Base-by-base conservation (phyloP, 2,329 filamentous ascomycete species). In the Thielaviopsis punctulata region DNA sequence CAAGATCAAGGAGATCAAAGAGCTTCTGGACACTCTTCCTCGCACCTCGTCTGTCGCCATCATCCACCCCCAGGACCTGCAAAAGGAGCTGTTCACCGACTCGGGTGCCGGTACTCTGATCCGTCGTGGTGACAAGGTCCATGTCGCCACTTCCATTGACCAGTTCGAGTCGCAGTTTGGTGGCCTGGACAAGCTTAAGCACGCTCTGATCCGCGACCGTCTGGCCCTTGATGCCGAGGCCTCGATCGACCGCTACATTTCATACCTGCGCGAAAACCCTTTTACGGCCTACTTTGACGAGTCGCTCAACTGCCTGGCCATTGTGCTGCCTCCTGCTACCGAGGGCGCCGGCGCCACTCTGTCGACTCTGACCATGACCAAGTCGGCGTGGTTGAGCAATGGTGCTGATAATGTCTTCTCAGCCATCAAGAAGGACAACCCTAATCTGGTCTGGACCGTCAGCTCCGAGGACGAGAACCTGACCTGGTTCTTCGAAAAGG, bases 1-100 rank as follows among this genome's bases (percentile, higher is more conserved):
- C 58, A 98, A 98, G 80, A 96, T 98, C 67, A 86, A 85, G 69
- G 88, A 98, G 70, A 93, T 94, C 69, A 94, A 95, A 73, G 88
- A 94, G 55, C 76, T 98, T 24, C 72, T 98, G 50, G 86, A 87
- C 60, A 82, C 85, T 48, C 78, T 98, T 18, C 92, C 92, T 49
- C 82, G 86, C 60, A 90, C 86, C 53, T 95, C 90, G 18, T 94
- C 86, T 60, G 90, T 98, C 48, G 92, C 92, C 56, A 96, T 98
- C 62, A 98, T 96, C 60, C 89, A 96, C 68, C 90, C 92, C 2
- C 88, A 86, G 58, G 89, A 94, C 65, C 75, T 98, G 44, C 89
- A 96, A 69, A 95, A 93, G 70, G 92, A 98, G 66, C 72, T 96
- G 5, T 95, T 96, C 68, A 96, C 90, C 15, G 88, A 96, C 67